These are phyloP conservation scores for Cyclostephanos tholiformis DNA, from an alignment of 108 stramenopile species.

Conservation along the genomic window DNA sequence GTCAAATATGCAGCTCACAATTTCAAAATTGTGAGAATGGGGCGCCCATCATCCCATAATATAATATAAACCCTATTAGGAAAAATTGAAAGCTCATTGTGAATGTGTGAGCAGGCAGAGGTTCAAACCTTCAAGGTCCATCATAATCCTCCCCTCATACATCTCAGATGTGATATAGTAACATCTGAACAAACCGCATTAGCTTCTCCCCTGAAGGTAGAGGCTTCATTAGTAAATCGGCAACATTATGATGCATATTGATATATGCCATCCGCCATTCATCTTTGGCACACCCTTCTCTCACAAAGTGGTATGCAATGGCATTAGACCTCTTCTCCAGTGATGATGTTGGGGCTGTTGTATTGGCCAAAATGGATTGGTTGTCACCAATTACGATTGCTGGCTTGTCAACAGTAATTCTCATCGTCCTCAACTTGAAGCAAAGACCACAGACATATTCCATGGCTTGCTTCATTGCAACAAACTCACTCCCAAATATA, in stretches of 20 bases:
- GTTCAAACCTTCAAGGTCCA: too few relatives aligned
- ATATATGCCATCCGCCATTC: constrained; percentile 1
- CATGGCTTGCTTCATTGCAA: constrained; percentile 54
- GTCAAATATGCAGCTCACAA: too few relatives aligned
- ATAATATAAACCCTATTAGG: too few relatives aligned
- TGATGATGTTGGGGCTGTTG: constrained; percentile 45
- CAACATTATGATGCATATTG: constrained; percentile 5
- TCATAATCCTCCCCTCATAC: neutral
- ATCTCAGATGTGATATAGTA: neutral
- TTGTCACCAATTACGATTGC: constrained; percentile 55
- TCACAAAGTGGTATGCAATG: constrained; percentile 52
- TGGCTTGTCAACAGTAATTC: too few relatives aligned
- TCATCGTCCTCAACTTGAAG: constrained; percentile 62
- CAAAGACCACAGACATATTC: constrained; percentile 53
- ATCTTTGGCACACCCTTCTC: constrained; percentile 9
- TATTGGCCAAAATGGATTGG: constrained; percentile 40
- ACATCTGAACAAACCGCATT: neutral
- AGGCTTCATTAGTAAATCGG: constrained; percentile 3
- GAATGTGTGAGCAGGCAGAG: too few relatives aligned
- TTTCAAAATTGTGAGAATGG: too few relatives aligned
- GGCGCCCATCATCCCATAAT: too few relatives aligned
- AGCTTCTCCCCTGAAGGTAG: constrained; percentile 3
- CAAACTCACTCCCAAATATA: too few relatives aligned
- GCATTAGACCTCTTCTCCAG: constrained; percentile 58
- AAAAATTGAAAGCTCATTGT: too few relatives aligned